Evolutionary conservation across 2,329 filamentous ascomycete genomes (phyloP).

Genomic region (Botrytis squamosa): DNA sequence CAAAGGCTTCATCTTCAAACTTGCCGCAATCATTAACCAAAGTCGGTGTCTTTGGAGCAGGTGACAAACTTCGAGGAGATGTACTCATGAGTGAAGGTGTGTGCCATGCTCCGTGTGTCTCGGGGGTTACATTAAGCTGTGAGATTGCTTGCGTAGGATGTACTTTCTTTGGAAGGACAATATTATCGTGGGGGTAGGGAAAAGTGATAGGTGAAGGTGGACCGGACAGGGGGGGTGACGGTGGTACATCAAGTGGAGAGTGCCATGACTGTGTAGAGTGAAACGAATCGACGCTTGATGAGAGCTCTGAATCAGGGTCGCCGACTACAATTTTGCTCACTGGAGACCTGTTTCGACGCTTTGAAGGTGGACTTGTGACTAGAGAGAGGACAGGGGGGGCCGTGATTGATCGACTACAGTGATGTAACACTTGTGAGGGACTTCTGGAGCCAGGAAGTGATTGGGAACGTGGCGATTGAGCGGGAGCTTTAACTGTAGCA

Average conservation of each 20-base stretch:
- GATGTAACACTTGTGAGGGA: slow-evolving; percentile 37
- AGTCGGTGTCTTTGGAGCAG: slow-evolving; percentile 45
- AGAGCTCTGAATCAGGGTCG: slow-evolving; percentile 41
- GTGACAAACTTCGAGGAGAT: slow-evolving; percentile 27
- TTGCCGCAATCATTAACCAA: slow-evolving; percentile 45
- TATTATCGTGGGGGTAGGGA: slow-evolving; percentile 45
- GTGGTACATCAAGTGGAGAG: slow-evolving; percentile 44
- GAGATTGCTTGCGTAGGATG: slow-evolving; percentile 40
- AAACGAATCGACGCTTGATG: slow-evolving; percentile 54
- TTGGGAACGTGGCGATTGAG: slow-evolving; percentile 6
- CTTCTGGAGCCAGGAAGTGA: slow-evolving; percentile 31
- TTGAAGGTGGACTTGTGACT: slow-evolving; percentile 45
- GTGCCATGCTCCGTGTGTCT: slow-evolving; percentile 33
- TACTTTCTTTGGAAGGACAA: slow-evolving; percentile 40
- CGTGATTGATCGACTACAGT: slow-evolving; percentile 41
- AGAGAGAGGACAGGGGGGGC: slow-evolving; percentile 46
- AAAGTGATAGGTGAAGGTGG: slow-evolving; percentile 43
- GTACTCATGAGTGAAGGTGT: slow-evolving; percentile 19
- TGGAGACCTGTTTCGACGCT: slow-evolving; percentile 33
- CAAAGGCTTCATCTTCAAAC: slow-evolving; percentile 40
- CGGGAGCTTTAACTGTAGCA: slow-evolving; percentile 32
- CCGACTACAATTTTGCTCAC: slow-evolving; percentile 28
- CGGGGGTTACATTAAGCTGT: slow-evolving; percentile 37
- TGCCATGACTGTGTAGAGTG: slow-evolving; percentile 55
- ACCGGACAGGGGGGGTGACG: slow-evolving; percentile 47